Evolutionary conservation across 1,284 basidiomycete genomes (phyloP).

Genomic region (Sporisorium sorghi): DNA sequence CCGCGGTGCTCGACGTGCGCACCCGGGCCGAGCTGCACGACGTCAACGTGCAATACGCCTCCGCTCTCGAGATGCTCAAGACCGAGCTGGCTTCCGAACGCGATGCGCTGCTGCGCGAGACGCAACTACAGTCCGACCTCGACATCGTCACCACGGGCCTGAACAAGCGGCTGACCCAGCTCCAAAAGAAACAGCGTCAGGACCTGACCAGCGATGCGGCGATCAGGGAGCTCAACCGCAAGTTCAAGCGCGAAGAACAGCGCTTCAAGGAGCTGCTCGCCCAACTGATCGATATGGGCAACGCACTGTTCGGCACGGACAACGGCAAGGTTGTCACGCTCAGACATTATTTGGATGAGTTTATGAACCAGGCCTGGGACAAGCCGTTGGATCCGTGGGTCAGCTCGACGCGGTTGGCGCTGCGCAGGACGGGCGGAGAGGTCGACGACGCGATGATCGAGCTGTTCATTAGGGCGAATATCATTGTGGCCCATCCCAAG

Average conservation of each 20-base stretch:
- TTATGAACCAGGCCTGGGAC: slow-evolving; percentile 51
- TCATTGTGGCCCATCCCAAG: slow-evolving; percentile 39
- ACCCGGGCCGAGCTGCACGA: slow-evolving; percentile 43
- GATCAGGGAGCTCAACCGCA: slow-evolving; percentile 30
- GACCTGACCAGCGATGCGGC: slow-evolving; percentile 31
- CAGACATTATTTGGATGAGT: slow-evolving; percentile 41
- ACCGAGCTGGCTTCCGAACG: slow-evolving; percentile 28
- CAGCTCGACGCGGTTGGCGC: slow-evolving; percentile 22
- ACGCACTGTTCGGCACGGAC: slow-evolving; percentile 21
- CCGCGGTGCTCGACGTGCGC: slow-evolving; percentile 25
- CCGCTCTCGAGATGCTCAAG: slow-evolving; percentile 22
- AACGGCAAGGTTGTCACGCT: slow-evolving; percentile 31
- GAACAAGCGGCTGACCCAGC: slow-evolving; percentile 21
- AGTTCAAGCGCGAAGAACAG: slow-evolving; percentile 25
- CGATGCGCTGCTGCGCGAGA: slow-evolving; percentile 28
- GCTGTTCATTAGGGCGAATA: slow-evolving; percentile 42
- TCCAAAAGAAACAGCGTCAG: slow-evolving; percentile 19
- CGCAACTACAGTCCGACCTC: slow-evolving; percentile 34
- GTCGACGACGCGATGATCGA: slow-evolving; percentile 54
- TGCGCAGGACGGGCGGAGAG: slow-evolving; percentile 24
- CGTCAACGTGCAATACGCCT: slow-evolving; percentile 29
- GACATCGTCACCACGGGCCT: slow-evolving; percentile 21
- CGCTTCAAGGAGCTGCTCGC: slow-evolving; percentile 28
- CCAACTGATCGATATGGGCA: slow-evolving; percentile 42
- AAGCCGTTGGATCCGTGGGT: slow-evolving; percentile 47